Base-by-base conservation (phyloP, 2,329 filamentous ascomycete species). In the Calonectria montana region DNA sequence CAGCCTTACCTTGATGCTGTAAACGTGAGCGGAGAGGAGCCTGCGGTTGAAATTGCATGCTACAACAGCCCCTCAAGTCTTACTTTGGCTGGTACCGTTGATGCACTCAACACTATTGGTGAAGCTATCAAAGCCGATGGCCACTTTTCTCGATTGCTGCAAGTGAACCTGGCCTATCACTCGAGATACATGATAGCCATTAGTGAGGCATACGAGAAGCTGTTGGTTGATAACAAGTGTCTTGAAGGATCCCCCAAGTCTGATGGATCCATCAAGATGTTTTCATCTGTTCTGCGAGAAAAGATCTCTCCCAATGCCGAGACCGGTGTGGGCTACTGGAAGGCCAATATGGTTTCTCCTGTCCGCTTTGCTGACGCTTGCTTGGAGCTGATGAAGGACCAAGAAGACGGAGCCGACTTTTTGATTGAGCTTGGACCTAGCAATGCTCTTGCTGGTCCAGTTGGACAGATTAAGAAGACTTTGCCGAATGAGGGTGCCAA, bases 341-440 rank as follows among this genome's bases (percentile, higher is more conserved):
- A 77, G 2, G 75, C 79, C 7, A 86, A 86, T 57, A 67, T 86
- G 69, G 78, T 79, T 8, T 78, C 76, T 6, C 80, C 80, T 1
- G 84, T 86, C 1, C 78, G 78, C 6, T 86, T 85, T 71, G 74
- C 77, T 2, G 74, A 81, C 21, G 83, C 83, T 2, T 67, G 85
- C 6, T 68, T 81, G 69, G 41, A 65, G 43, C 12, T 65, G 37
- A 59, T 73, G 74, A 57, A 39, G 23, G n/a, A 69, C 45, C 31
- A 62, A 72, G 25, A 75, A 63, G 21, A 78, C 76, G 7, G 53
- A 10, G 53, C 53, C 9, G 53, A 59, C 15, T 59, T 59, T 15
- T 23, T 59, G 72, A 50, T 83, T 9, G 82, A 83, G 55, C 55
- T 83, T 27, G 78, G 81, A 12, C 81, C 82, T 21, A 59, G 53